Evolutionary conservation across 164 flowering plant species (phyloP).

Genomic region (Vitis labrusca): DNA sequence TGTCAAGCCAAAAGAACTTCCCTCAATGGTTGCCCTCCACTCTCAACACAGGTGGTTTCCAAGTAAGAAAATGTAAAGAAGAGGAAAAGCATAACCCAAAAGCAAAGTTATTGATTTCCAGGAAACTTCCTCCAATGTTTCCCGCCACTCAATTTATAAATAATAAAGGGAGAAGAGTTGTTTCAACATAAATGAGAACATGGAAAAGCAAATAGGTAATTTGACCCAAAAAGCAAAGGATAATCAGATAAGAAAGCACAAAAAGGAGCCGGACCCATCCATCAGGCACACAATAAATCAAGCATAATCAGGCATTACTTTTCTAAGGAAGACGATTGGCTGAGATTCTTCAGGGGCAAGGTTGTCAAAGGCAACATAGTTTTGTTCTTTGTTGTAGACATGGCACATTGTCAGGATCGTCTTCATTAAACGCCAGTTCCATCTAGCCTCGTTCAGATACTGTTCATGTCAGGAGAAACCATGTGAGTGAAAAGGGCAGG

Average conservation of each 20-base stretch:
- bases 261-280: conserved; percentile 1
- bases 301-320: conserved; percentile 81
- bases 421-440: conserved; percentile 99
- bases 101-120: conserved; percentile 1
- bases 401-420: conserved; percentile 89
- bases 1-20: neutral
- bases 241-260: conserved; percentile 15
- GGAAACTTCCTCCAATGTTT: conserved; percentile 11
- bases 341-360: conserved; percentile 70
- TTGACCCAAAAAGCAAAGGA: conserved; percentile 1
- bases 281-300: conserved; percentile 27
- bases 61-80: too few species aligned
- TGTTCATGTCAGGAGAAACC: conserved; percentile 23
- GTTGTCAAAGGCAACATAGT: conserved; percentile 65
- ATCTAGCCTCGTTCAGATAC: conserved; percentile 82
- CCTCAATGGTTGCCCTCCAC: neutral
- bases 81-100: neutral
- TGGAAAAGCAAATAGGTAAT: conserved; percentile 7
- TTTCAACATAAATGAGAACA: conserved; percentile 4
- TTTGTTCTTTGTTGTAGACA: conserved; percentile 65
- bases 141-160: neutral
- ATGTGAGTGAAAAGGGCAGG: neutral
- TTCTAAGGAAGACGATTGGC: conserved; percentile 71
- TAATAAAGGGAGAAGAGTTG: neutral
- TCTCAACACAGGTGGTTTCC: too few species aligned